Evolutionary conservation across 192 early-diverging fungal genomes (phyloP), one percentile per base, ranked within the genome.

Genomic region (Radiomyces spectabilis): DNA sequence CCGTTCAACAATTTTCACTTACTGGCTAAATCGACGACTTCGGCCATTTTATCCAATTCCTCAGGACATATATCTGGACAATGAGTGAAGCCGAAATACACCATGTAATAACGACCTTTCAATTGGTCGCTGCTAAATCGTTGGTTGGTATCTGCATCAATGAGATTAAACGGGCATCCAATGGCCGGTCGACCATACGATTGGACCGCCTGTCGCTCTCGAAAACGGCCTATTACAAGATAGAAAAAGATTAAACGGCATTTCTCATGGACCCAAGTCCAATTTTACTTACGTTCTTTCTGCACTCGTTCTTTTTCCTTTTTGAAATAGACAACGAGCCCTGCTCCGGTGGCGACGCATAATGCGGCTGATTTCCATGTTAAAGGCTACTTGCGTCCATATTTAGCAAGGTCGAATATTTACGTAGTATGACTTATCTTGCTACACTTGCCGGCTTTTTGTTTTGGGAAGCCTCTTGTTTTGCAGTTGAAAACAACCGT

Each of bases 21-120:
- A 88, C 85, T 76, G 32, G 90, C 61, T 13, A 66, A 72, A 13
- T 95, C 88, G 18, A 92, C 76, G 10, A 93, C 89, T 39, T 87
- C 80, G 5, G 89, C 85, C 82, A 99, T 97, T 74, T 94, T 97
- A 68, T 99, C 94, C 35, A 99, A 75, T 71, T 99, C 96, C 58
- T 97, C 96, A 3, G 97, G 97, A 41, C 97, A 99, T 43, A 99
- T 93, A 74, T 99, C 97, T 1, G 97, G 97, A 66, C 97, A 99
- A 69, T 97, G 89, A 26, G 94, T 96, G 75, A 97, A 99, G n/a
- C 97, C 97, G 83, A 99, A 99, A 73, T 99, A 99, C 5, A 97
- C 71, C 52, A 99, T 71, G 71, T 85, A 81, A 63, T 82, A 97
- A 33, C 84, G 85, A 24, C 92, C 97, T 21, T 74, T 74, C 60